These are phyloP conservation scores for Trametopsis cervina DNA, from an alignment of 768 basidiomycete genomes.

Conservation along the genomic window DNA sequence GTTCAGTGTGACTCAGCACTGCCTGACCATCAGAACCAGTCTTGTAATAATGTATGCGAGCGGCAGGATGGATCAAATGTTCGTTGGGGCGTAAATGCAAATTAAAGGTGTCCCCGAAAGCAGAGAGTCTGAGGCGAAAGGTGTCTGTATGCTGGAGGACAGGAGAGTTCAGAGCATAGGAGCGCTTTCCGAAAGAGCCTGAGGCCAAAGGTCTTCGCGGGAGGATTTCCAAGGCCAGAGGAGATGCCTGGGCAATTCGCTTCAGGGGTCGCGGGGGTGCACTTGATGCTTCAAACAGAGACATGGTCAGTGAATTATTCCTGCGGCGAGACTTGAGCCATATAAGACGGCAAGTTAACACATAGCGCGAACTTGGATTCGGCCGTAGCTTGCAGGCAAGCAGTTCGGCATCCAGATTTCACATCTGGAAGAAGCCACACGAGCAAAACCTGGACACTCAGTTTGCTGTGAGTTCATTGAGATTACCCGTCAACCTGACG, in stretches of 20 bases:
- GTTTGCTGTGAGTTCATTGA: too few relatives aligned
- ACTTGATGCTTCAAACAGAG: constrained; percentile 17
- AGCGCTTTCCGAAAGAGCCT: constrained; percentile 17
- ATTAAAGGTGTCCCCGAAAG: constrained; percentile 58
- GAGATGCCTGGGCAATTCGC: constrained; percentile 30
- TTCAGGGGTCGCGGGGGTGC: constrained; percentile 29
- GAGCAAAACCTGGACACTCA: too few relatives aligned
- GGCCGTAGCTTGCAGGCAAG: too few relatives aligned
- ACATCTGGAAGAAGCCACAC: too few relatives aligned
- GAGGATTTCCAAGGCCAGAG: constrained; percentile 35
- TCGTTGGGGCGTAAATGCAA: constrained; percentile 76
- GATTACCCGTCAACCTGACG: too few relatives aligned
- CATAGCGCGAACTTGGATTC: too few relatives aligned
- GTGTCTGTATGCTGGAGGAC: constrained; percentile 61
- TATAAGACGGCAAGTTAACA: too few relatives aligned
- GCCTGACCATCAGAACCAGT: constrained; percentile 42
- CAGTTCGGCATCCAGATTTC: too few relatives aligned
- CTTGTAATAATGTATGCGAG: constrained; percentile 62
- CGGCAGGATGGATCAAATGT: constrained; percentile 71
- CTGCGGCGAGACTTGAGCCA: too few relatives aligned
- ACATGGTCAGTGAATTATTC: too few relatives aligned
- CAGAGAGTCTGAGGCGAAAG: constrained; percentile 61
- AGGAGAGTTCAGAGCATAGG: constrained; percentile 30
- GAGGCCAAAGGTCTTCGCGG: constrained; percentile 23
- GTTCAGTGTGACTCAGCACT: constrained; percentile 45